Conservation (phyloP, 2,329 filamentous ascomycete species). For the Trichoderma sp. region DNA sequence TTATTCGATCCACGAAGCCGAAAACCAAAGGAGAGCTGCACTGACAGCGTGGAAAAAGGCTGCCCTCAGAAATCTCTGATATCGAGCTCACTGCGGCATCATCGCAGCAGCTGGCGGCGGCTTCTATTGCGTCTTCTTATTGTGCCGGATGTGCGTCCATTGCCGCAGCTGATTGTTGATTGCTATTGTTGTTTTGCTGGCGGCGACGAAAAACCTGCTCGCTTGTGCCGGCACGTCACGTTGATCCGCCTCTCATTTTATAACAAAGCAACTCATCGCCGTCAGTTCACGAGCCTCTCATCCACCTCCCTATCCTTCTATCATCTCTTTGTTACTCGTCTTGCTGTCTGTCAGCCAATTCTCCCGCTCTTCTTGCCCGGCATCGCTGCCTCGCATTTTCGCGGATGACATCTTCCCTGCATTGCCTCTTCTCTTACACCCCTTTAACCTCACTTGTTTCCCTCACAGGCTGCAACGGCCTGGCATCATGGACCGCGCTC, state of each 20-base stretch:
- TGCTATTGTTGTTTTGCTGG: constrained; percentile 18
- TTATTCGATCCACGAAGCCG: constrained; percentile 42
- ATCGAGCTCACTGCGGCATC: constrained; percentile 23
- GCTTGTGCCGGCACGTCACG: constrained; percentile 18
- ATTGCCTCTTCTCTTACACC: constrained; percentile 23
- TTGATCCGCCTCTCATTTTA: constrained; percentile 16
- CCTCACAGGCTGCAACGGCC: constrained; percentile 29
- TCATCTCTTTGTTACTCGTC: not conserved
- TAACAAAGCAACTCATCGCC: constrained; percentile 12
- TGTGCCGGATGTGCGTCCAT: constrained; percentile 18
- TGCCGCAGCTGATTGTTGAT: constrained; percentile 21
- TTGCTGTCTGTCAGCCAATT: not conserved
- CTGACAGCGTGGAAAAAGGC: constrained; percentile 21
- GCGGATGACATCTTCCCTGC: constrained; percentile 18
- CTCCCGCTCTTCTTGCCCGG: not conserved
- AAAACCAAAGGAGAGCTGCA: constrained; percentile 36
- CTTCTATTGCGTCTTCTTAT: constrained; percentile 18
- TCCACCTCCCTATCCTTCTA: not conserved
- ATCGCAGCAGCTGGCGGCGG: constrained; percentile 19
- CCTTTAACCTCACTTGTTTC: constrained; percentile 16
- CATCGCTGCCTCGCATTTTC: not conserved
- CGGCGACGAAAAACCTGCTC: constrained; percentile 17
- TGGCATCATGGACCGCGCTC: constrained; percentile 39
- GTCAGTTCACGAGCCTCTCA: not conserved
- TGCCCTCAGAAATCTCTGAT: constrained; percentile 25